Conservation (phyloP, 306 rosid genomes). For the Cucurbita pepo region DNA sequence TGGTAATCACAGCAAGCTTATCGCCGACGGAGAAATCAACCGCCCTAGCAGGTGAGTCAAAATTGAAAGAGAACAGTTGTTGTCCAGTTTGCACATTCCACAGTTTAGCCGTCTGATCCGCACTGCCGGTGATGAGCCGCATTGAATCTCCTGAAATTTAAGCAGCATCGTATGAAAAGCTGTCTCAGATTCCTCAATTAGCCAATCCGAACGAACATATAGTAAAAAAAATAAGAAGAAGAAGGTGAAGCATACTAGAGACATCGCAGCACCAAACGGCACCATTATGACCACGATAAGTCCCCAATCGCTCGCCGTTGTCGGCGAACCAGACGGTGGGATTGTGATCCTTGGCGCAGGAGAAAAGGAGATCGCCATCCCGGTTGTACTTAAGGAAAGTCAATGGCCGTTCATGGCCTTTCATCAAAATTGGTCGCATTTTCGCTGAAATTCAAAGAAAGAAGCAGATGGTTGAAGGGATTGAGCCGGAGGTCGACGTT, state of each 20-base stretch:
- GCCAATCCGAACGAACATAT: neutral
- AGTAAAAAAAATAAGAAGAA: neutral
- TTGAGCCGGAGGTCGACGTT: neutral
- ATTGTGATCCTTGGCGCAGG: slow-evolving; percentile 74
- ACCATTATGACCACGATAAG: slow-evolving; percentile 83
- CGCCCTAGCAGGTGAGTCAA: neutral
- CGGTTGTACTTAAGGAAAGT: slow-evolving; percentile 77
- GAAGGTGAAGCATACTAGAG: slow-evolving; percentile 24
- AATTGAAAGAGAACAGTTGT: slow-evolving; percentile 47
- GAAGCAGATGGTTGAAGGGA: neutral
- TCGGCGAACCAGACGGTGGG: slow-evolving; percentile 97
- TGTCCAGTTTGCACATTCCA: slow-evolving; percentile 78
- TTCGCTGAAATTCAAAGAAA: neutral
- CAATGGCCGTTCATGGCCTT: slow-evolving; percentile 93
- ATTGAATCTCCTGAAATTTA: slow-evolving; percentile 36
- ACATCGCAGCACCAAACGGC: slow-evolving; percentile 98
- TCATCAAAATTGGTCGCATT: slow-evolving; percentile 96
- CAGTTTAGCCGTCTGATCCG: slow-evolving; percentile 62
- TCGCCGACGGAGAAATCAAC: slow-evolving; percentile 32
- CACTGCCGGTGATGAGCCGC: slow-evolving; percentile 64
- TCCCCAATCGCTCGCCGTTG: slow-evolving; percentile 86
- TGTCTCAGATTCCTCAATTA: neutral
- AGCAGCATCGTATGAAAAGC: neutral
- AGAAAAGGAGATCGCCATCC: slow-evolving; percentile 82
- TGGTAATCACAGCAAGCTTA: slow-evolving; percentile 9